Base-by-base conservation (phyloP, 2,329 filamentous ascomycete species). In the Aspergillus pseudoglaucus region DNA sequence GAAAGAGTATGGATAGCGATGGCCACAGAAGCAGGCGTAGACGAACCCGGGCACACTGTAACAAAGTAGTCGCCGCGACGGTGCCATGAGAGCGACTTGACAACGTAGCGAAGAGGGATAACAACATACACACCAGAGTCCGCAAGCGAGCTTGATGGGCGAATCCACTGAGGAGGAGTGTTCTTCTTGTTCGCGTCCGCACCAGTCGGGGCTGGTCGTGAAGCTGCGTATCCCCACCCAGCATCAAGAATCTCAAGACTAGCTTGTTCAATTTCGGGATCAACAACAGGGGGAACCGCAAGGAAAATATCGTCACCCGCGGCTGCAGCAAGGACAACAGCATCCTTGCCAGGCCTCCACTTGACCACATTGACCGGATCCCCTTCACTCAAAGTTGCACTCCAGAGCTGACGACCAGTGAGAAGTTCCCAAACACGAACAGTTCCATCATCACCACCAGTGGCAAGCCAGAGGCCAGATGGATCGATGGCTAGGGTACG, bases 51-150 rank as follows among this genome's bases (percentile, higher is more conserved):
- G 44, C 89, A 94, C 18, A 96, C 89, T 1, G 90, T 94, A 57
- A 88, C 85, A 62, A 98, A 85, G 73, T 96, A 96, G 66, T 97
- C 91, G 58, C 93, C 93, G 51, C 88, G 84, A 50, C 91, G 81
- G 71, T 98, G 94, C 90, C 91, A 98, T 65, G 83, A 86, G 59
- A 98, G 83, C 12, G 88, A 85, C 73, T 95, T 97, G 63, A 95
- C 82, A 2, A 83, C 78, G 44, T 87, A 82, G 53, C 87, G 82
- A 10, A 96, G 85, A 6, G 88, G 90, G 47, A 88, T 81, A 61
- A 88, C 86, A 50, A 94, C 79, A 37, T 90, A 77, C 2, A 96
- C 85, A 42, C 90, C 64, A 49, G 85, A 81, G 46, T 87, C 83
- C 59, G 90, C 84, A 3, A 95, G 79, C 42, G 81, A 78, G 2